phyloP scores from a whole-genome alignment of 352 stramenopile species.

The Phytopythium boreale region DNA sequence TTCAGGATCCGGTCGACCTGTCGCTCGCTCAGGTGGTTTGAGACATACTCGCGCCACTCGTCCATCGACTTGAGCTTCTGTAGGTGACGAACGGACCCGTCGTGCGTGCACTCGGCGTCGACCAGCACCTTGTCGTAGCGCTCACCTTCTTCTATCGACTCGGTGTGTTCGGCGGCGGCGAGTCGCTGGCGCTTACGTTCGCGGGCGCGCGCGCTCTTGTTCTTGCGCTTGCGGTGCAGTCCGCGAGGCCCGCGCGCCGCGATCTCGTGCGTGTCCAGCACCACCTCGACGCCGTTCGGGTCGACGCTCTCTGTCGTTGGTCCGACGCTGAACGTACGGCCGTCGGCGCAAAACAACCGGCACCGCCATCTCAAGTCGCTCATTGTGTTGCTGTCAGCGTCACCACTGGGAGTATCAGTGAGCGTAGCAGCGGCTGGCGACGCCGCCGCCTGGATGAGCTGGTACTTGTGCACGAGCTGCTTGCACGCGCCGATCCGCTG shows the following conservation, averaged over 20 bases:
- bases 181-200: conserved; percentile 46
- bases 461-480: conserved; percentile 92
- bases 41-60: conserved; percentile 80
- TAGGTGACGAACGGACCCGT: conserved; percentile 91
- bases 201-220: conserved; percentile 85
- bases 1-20: conserved; percentile 57
- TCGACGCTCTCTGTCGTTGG: conserved; percentile 42
- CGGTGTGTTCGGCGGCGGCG: conserved; percentile 4
- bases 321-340: conserved; percentile 62
- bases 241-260: conserved; percentile 30
- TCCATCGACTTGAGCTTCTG: conserved; percentile 58
- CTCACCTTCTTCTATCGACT: not conserved
- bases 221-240: conserved; percentile 86
- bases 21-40: conserved; percentile 49
- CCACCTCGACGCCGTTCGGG: conserved; percentile 33
- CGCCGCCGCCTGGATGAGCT: conserved; percentile 58
- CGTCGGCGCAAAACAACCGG: conserved; percentile 76
- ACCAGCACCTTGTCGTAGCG: conserved; percentile 94
- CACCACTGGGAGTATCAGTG: too few species aligned
- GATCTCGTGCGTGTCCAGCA: conserved; percentile 76
- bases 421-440: not conserved
- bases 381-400: not conserved
- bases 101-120: conserved; percentile 95
- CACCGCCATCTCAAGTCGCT: conserved; percentile 44
- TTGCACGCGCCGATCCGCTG: conserved; percentile 82